Evolutionary conservation across 2,329 filamentous ascomycete species (phyloP), one percentile per base, ranked within the genome.

Genomic region (Trichoderma lentiforme): DNA sequence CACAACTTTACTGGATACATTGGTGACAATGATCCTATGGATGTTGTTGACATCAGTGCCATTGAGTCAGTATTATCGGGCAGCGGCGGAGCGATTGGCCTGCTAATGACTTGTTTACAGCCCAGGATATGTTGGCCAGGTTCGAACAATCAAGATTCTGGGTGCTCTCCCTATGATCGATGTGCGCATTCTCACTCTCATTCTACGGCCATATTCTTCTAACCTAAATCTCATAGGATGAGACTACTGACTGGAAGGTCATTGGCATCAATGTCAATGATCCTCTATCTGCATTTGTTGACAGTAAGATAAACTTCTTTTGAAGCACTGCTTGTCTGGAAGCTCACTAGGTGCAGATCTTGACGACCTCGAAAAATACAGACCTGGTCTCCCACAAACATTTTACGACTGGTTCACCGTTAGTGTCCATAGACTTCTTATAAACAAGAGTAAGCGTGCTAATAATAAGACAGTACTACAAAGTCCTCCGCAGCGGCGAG

Each of bases 11-110:
- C 83, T 18, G 78, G 78, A 0, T 78, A 73, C 7, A 72, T 77
- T 1, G 83, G 83, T 0, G 83, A 84, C 72, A 84, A 84, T 9
- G 83, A 84, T 24, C 83, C 83, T 0, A 79, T 84, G 18, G 83
- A 84, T 65, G 65, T 84, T 1, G 82, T 84, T 18, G 83, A 84
- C 36, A 79, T 82, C 47, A 79, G 76, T 62, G 73, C 78, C 9
- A 78, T 82, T 51, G 77, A 79, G 72, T 80, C 76, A 66, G 74
- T 68, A 14, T 21, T 15, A 9, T 12, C 2, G 6, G 26, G 1
- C 11, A 3, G 11, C 21, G 15, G 3, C 7, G 12, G 26, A 47
- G 18, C 1, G 26, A n/a, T 11, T 6, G 4, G 11, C 14, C 9
- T 1, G 53, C 53, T 68, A 14, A 68, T 8, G 4, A 18, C 1